Base-by-base conservation (phyloP, 2,329 filamentous ascomycete genomes). In the Rugonectria rugulosa region DNA sequence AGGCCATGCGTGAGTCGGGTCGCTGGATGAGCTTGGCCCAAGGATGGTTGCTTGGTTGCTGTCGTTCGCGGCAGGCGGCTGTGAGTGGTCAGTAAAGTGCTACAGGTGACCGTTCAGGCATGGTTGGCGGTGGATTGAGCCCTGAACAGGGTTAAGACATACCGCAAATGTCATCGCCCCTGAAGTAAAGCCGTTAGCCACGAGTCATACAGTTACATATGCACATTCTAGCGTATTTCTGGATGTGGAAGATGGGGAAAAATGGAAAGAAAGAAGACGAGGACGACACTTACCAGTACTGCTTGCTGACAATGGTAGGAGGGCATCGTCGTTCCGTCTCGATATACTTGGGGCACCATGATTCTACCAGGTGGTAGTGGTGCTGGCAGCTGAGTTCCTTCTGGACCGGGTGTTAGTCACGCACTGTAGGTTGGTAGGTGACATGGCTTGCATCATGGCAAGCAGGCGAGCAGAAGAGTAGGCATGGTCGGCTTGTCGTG, bases 301-400 rank as follows among this genome's bases (percentile, higher is more conserved):
- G 75, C 54, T 77, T 78, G 70, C 76, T 77, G 32, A 77, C 75
- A 34, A 79, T 74, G 6, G 68, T 76, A 7, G 75, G 75, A 27
- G 73, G 72, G 57, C 76, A 79, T 59, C 76, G 70, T 56, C 73
- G 72, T 58, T 76, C 74, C 10, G 76, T 78, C 63, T 74, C 73
- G 52, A 77, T 78, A 50, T 79, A 79, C 59, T 77, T 76, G 53
- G 73, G 70, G 46, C 76, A 79, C 76, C 76, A 79, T 21, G 76
- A 77, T 56, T 77, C 76, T 52, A 78, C 76, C 58, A 77, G 67
- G 60, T 82, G 80, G 71, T 79, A 81, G 68, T 82, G 79, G 49
- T 76, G 74, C 59, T 79, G 75, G 59, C 81, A 82, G 69, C 80
- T 79, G 56, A 82, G 74, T 57, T 82, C 78, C 55, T 80, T 80